Evolutionary conservation across 441 rosid species (phyloP), one percentile per base, ranked within the genome.

Genomic region (Croton setiger): DNA sequence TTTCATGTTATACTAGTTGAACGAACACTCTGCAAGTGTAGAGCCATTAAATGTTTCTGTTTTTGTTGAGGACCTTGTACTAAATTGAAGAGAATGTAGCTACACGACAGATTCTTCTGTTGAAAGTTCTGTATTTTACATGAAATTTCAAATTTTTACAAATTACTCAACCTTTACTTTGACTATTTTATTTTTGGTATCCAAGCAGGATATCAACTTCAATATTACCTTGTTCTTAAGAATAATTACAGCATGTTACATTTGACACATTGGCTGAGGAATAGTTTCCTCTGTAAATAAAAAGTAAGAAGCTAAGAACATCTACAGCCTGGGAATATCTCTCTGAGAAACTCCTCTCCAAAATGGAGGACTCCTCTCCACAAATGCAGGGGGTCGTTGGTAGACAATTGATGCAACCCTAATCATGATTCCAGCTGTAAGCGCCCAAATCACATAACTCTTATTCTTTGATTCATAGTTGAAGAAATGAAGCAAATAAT

Each of bases 401-500:
- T 82, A 87, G 53, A 83, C 81, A 53, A 86, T 47, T 8, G 97
- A 85, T 41, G 96, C 93, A 66, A 76, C 82, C 56, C 63, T 74
- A 47, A 86, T 89, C 78, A 87, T 61, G 63, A 87, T 86, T 63
- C 84, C 90, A 51, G 97, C 92, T 9, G 96, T 87, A 62, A 89
- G 69, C 59, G 86, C 91, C 90, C 88, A 91, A 53, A 87, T 84
- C 36, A 74, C 64, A 48, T 76, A 83, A 31, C 56, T 81, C 41
- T 36, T 37, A 37, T 77, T 79, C 21, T 72, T 80, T n/a, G 79
- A 74, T 56, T 76, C 74, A 67, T 84, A 84, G 60, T 89, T 78
- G 17, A 89, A 91, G 81, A 64, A 81, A 53, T 87, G 97, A 53
- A 91, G 83, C 5, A 84, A 71, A 74, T 78, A 87, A 58, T 66